Evolutionary conservation across 129 eudicot genomes (phyloP), one percentile per base, ranked within the genome.

Genomic region (Tanacetum coccineum): DNA sequence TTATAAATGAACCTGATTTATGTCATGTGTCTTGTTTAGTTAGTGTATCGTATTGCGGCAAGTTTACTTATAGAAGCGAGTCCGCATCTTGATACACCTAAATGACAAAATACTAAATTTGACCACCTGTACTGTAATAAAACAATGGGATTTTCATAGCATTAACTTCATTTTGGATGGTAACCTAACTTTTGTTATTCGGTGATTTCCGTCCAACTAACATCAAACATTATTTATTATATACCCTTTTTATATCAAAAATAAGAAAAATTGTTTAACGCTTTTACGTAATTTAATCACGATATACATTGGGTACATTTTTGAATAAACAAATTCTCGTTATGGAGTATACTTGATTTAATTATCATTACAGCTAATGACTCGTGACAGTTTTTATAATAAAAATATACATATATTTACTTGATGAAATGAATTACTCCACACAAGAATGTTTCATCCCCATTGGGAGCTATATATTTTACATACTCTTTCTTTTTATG

Each of bases 381-480:
- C 68, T 44, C 39, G 25, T 25, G 21, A 66, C 5, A 14, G 46
- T 44, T 14, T 20, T 22, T 20, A 20, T 28, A 18, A 40, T 46
- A 46, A 57, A 60, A 59, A 30, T 39, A 17, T 49, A 21, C 39
- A 47, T 63, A 66, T 20, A 36, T 19, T 55, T 57, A 73, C 72
- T 55, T 65, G 40, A 30, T 65, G 3, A 32, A 32, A 46, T 9
- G 36, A 71, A 67, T 6, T 55, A 53, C 65, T 56, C 59, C 71
- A 56, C 70, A 52, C 70, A 72, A 51, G 59, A 65, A 72, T 51
- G 68, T 62, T 62, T 72, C 51, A 62, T 72, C 56, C 54, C 20
- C 13, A 72, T 58, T 49, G 55, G 39, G 55, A 74, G 67, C 64
- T 73, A 47, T 67, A 1, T 64, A 10, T 18, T 73, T 51, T 28